Conservation (phyloP, 2,329 filamentous ascomycete species). For the Cercospora canescens region DNA sequence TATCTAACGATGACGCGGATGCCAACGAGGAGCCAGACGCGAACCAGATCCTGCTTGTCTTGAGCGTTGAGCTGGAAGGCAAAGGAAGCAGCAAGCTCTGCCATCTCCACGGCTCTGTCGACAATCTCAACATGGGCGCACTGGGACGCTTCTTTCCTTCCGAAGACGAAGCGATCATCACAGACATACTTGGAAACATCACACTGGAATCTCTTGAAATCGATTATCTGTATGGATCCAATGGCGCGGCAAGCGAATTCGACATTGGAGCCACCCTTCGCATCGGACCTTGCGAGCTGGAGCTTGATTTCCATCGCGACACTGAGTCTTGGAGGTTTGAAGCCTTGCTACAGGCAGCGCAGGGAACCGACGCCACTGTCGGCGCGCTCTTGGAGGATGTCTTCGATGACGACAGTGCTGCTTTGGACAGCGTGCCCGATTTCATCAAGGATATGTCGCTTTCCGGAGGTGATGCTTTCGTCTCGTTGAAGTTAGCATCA, state of each 20-base stretch:
- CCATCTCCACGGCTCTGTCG: neutral
- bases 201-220: neutral
- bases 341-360: neutral
- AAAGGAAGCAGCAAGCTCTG: neutral
- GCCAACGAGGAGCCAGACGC: neutral
- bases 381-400: neutral
- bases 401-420: neutral
- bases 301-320: neutral
- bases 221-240: slow-evolving; percentile 1
- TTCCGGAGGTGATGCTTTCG: neutral
- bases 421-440: neutral
- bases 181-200: slow-evolving; percentile 3
- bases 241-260: neutral
- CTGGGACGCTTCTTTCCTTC: slow-evolving; percentile 1
- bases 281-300: slow-evolving; percentile 1
- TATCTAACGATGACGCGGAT: neutral
- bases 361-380: neutral
- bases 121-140: neutral
- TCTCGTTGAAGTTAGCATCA: neutral
- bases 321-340: neutral
- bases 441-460: neutral
- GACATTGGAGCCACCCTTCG: neutral
- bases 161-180: neutral
- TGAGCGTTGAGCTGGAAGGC: neutral
- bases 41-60: neutral